Conservation (phyloP, 1,284 basidiomycete species). For the Heterobasidion annosum region DNA sequence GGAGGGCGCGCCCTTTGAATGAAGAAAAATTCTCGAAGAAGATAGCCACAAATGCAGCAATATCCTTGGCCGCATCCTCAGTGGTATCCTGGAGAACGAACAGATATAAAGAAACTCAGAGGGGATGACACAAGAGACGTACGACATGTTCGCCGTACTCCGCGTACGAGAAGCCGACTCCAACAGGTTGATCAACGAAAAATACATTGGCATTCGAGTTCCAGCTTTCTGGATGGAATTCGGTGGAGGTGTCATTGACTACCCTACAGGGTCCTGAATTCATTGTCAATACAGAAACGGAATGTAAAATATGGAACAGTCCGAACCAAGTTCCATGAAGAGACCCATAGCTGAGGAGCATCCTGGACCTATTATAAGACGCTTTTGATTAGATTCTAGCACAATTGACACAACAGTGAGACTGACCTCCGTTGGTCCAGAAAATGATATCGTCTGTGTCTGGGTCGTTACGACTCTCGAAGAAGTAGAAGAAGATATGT, state of each 20-base stretch:
- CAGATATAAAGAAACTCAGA: neutral
- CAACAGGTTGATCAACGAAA: constrained; percentile 62
- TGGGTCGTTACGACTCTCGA: constrained; percentile 68
- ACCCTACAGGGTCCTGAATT: constrained; percentile 40
- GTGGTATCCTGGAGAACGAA: constrained; percentile 3
- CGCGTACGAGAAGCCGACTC: constrained; percentile 65
- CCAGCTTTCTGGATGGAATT: constrained; percentile 56
- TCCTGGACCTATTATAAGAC: constrained; percentile 32
- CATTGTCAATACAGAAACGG: neutral
- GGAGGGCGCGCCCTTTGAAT: constrained; percentile 59
- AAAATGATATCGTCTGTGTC: constrained; percentile 57
- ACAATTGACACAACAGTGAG: too few species aligned
- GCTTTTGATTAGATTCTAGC: too few species aligned
- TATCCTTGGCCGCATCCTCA: constrained; percentile 61
- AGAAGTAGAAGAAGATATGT: constrained; percentile 54
- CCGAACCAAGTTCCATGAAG: constrained; percentile 55
- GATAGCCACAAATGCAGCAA: constrained; percentile 59
- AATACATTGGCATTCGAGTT: constrained; percentile 63
- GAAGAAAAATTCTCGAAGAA: constrained; percentile 68
- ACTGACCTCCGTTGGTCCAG: constrained; percentile 54
- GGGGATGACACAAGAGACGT: constrained; percentile 12
- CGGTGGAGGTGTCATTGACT: constrained; percentile 28
- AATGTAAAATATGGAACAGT: neutral
- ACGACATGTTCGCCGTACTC: constrained; percentile 60
- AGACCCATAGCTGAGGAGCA: constrained; percentile 49